A percentile compares a stretch with the other conserved stretches of the same genome.
Evolutionary conservation across 306 rosid species (phyloP).

Genomic region (Pachyrhizus erosus): DNA sequence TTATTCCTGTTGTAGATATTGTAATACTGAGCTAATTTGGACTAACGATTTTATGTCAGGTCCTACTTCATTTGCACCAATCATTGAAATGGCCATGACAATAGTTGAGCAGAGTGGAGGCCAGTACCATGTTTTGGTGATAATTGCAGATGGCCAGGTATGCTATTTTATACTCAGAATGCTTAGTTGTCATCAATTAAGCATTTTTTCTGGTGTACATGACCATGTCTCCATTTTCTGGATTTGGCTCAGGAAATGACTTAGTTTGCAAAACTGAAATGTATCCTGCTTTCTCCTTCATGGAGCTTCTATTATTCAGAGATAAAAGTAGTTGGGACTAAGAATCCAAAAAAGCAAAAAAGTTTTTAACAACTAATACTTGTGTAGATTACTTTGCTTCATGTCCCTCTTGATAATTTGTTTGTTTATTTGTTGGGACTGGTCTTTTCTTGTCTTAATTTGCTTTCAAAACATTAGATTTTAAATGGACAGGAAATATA

Average conservation of each 20-base stretch:
- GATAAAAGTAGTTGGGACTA: background rate
- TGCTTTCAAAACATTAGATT: constrained; percentile 10
- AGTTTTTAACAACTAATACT: background rate
- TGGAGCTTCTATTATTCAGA: background rate
- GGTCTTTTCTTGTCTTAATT: background rate
- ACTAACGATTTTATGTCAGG: constrained; percentile 58
- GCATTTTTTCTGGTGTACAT: constrained; percentile 13
- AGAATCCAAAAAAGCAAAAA: background rate
- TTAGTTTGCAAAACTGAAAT: constrained; percentile 25
- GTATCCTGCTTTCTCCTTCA: background rate
- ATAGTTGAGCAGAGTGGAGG: constrained; percentile 93
- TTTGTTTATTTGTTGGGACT: constrained; percentile 9
- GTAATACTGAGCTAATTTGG: constrained; percentile 8
- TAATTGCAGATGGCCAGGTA: constrained; percentile 98
- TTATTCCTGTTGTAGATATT: constrained; percentile 23
- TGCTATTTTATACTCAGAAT: constrained; percentile 28
- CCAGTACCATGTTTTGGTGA: constrained; percentile 72
- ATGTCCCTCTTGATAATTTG: background rate
- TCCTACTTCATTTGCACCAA: constrained; percentile 94
- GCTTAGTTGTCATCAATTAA: background rate
- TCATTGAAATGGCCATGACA: constrained; percentile 93
- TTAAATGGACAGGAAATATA: background rate
- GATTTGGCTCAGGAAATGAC: background rate
- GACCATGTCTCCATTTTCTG: constrained; percentile 5
- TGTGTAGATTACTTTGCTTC: background rate